phyloP scores from a whole-genome alignment of 805 yeast genomes.

The Wickerhamomyces ciferrii region DNA sequence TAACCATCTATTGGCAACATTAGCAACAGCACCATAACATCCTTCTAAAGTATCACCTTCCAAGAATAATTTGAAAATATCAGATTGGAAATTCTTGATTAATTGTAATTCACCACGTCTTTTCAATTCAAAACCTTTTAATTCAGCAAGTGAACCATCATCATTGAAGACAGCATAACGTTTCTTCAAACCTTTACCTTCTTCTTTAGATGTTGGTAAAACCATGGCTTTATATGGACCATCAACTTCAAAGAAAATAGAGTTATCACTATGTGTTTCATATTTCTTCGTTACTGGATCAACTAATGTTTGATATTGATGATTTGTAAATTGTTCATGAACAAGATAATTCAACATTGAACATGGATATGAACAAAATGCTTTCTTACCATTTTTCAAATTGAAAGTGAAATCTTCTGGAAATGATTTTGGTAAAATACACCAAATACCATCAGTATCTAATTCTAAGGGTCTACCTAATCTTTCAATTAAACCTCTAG shows the following conservation, averaged over 20 bases:
- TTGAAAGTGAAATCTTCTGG: constrained; percentile 82
- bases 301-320: constrained; percentile 84
- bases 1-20: constrained; percentile 92
- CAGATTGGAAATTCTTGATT: constrained; percentile 92
- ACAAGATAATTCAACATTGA: constrained; percentile 93
- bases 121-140: constrained; percentile 94
- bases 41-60: constrained; percentile 75
- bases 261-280: constrained; percentile 79
- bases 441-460: constrained; percentile 99
- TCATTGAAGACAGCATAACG: constrained; percentile 96
- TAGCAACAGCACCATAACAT: constrained; percentile 87
- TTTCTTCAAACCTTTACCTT: constrained; percentile 93
- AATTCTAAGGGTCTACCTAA: constrained; percentile 93
- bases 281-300: constrained; percentile 68
- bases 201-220: constrained; percentile 94
- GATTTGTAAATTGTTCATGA: constrained; percentile 86
- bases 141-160: constrained; percentile 90
- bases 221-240: constrained; percentile 99
- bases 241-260: constrained; percentile 96
- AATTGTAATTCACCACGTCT: constrained; percentile 94
- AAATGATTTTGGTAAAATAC: constrained; percentile 88
- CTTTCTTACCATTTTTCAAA: constrained; percentile 70
- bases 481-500: constrained; percentile 83
- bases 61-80: constrained; percentile 84
- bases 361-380: constrained; percentile 86